Base-by-base conservation (phyloP, 192 early-diverging fungal species). In the Chytriomyces sp. region DNA sequence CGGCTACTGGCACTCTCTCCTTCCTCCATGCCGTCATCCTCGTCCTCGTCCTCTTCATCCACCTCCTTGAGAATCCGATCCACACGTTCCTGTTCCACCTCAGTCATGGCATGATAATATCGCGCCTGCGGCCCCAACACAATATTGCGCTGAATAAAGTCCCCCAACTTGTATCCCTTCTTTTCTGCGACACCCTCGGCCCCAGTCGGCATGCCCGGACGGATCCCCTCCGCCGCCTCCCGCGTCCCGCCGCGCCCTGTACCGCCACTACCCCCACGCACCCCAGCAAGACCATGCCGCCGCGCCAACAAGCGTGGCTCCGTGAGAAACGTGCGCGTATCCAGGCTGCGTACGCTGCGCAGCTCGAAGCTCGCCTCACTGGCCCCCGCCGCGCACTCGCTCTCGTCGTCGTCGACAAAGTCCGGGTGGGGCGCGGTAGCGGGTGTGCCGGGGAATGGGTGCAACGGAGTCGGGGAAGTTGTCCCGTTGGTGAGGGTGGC, bases 71-170 rank as follows among this genome's bases (percentile, higher is more conserved):
- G 33, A 12, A 82, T 70, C 3, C 31, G 22, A 33, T 85, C 77
- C 3, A 85, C 76, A 28, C 84, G 70, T 6, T 78, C 69, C 3
- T 52, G 59, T 65, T 85, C 84, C 44, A 78, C 75, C 44, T 85
- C 76, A 5, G 81, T 85, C 81, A 85, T 77, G 8, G 84, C 80
- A 57, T 72, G 39, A 64, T 83, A 85, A 55, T 77, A 85, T 52
- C 84, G 70, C 3, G 84, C 84, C 19, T 85, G 72, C 17, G 69
- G 76, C 28, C 84, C 84, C 5, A 85, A 73, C 79, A 69, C 84
- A 26, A 79, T 85, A 52, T 85, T 85, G 55, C 84, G 41, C 52
- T 79, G 64, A 37, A 82, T 81, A 53, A 85, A 82, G 72, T 85
- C 72, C 1, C 84, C 84, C 28, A 70, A 60, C 41, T 72, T 72